Evolutionary conservation across 2,329 filamentous ascomycete genomes (phyloP).

Genomic region (Penicillium concentricum): DNA sequence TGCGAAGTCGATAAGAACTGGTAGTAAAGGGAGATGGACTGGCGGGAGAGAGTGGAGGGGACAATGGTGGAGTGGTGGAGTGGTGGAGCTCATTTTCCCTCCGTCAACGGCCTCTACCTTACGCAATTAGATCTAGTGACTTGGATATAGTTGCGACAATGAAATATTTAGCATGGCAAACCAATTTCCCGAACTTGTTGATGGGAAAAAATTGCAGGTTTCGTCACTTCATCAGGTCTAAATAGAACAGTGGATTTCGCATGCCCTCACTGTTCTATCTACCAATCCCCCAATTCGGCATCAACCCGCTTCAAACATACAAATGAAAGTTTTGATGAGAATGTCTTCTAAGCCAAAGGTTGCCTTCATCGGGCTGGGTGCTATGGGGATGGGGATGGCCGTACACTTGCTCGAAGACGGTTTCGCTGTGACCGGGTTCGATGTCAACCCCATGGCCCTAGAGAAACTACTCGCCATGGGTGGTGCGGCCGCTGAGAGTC

Average conservation of each 20-base stretch:
- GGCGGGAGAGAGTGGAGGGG: too few species aligned
- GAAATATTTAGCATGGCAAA: neutral
- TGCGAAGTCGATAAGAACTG: too few species aligned
- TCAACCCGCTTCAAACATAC: neutral
- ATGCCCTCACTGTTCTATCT: neutral
- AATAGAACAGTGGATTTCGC: neutral
- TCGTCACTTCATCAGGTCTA: neutral
- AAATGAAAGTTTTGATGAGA: neutral
- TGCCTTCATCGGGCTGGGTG: conserved; percentile 40
- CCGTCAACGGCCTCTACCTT: neutral
- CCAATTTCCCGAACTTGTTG: neutral
- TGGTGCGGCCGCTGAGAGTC: conserved; percentile 26
- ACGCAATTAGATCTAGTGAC: neutral
- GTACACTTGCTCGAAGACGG: conserved; percentile 34
- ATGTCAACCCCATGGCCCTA: conserved; percentile 31
- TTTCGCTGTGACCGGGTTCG: conserved; percentile 36
- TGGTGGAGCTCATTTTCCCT: conserved; percentile 4
- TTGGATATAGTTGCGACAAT: neutral
- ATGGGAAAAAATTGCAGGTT: neutral
- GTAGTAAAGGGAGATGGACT: too few species aligned
- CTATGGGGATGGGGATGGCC: conserved; percentile 44
- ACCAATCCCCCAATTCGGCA: neutral
- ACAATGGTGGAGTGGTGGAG: neutral
- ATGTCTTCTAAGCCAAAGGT: conserved; percentile 24
- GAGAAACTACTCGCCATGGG: conserved; percentile 30